Conservation (phyloP, 2,329 filamentous ascomycete genomes). For the Cladophialophora psammophila region DNA sequence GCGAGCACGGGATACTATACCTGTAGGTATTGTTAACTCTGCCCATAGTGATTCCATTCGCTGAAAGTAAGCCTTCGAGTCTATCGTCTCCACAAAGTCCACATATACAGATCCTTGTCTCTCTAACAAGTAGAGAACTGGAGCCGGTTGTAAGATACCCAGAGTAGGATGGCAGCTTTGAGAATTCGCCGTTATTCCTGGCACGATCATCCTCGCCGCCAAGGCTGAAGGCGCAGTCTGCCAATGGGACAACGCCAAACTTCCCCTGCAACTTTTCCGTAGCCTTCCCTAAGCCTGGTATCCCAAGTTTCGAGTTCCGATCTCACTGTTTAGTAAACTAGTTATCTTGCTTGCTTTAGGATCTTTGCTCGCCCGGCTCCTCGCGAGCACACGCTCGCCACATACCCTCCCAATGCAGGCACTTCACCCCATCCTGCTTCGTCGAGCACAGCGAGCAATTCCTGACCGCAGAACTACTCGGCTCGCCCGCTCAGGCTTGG, state of each 20-base stretch:
- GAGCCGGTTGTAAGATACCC: neutral
- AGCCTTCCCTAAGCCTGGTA: neutral
- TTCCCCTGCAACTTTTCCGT: neutral
- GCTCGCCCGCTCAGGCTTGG: neutral
- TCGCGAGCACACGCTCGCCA: neutral
- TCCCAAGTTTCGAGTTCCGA: neutral
- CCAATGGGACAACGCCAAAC: neutral
- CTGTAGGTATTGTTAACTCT: neutral
- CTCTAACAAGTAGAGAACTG: neutral
- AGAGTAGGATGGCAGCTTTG: neutral
- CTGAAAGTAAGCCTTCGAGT: neutral
- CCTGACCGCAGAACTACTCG: neutral
- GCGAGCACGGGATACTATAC: neutral
- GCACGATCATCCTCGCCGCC: neutral
- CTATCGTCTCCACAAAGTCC: neutral
- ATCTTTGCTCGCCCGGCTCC: neutral
- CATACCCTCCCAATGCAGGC: constrained; percentile 28
- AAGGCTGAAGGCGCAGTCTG: neutral
- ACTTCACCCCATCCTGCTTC: constrained; percentile 29
- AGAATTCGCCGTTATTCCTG: neutral
- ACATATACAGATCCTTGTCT: neutral
- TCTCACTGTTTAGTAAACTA: neutral
- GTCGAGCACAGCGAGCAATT: constrained; percentile 23
- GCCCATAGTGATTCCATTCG: neutral
- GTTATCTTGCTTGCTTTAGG: neutral